These are phyloP conservation scores for Starmera stellimalicola DNA, from an alignment of 1,139 yeast genomes.

Conservation along the genomic window DNA sequence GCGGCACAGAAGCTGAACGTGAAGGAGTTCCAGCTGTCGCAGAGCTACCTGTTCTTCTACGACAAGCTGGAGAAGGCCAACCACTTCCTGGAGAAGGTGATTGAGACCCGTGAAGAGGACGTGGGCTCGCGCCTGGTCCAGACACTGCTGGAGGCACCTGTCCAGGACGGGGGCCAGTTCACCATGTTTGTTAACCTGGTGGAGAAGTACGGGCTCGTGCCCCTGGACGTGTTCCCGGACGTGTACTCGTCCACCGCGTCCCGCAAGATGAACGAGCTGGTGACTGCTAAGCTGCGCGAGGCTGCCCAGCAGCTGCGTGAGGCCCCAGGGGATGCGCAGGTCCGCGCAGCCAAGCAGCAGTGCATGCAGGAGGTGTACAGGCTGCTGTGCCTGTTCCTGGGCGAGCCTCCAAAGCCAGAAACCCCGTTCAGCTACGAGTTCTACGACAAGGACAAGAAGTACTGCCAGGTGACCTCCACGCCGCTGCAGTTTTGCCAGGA, in stretches of 20 bases:
- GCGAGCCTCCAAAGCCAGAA: slow-evolving; percentile 65
- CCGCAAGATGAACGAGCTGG: slow-evolving; percentile 45
- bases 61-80: slow-evolving; percentile 72
- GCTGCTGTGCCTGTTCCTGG: slow-evolving; percentile 56
- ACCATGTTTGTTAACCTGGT: slow-evolving; percentile 70
- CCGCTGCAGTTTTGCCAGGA: slow-evolving; percentile 55
- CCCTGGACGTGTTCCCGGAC: slow-evolving; percentile 65
- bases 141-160: slow-evolving; percentile 52
- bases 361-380: slow-evolving; percentile 57
- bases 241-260: slow-evolving; percentile 55
- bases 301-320: slow-evolving; percentile 60
- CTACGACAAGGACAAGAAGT: slow-evolving; percentile 61
- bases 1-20: slow-evolving; percentile 56
- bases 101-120: slow-evolving; percentile 54
- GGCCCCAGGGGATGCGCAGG: slow-evolving; percentile 19
- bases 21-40: slow-evolving; percentile 67
- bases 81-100: slow-evolving; percentile 64
- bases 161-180: slow-evolving; percentile 80
- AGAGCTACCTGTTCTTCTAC: slow-evolving; percentile 60
- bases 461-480: slow-evolving; percentile 41
- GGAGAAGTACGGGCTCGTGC: slow-evolving; percentile 71
- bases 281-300: slow-evolving; percentile 65
- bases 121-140: slow-evolving; percentile 62
- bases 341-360: slow-evolving; percentile 30
- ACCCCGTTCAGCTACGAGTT: slow-evolving; percentile 67